A percentile compares a stretch with the other conserved stretches of the same genome.
Evolutionary conservation across 129 eudicot genomes (phyloP).

Genomic region (Centella asiatica): DNA sequence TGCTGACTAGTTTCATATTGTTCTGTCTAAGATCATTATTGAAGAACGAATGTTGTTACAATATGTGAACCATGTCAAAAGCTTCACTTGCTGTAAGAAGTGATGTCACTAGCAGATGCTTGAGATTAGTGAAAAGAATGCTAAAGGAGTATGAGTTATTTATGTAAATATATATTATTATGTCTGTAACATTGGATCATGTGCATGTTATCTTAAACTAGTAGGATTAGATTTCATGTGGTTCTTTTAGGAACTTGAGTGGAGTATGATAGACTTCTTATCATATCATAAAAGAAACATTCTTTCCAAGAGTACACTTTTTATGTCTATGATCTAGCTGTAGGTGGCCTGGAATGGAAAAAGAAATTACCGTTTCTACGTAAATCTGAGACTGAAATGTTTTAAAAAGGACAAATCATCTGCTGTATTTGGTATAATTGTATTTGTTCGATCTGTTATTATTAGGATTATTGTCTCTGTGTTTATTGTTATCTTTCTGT

Average conservation of each 20-base stretch:
- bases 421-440: neutral
- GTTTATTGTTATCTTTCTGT: no score
- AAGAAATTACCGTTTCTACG: no score
- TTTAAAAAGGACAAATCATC: no score
- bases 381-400: no score
- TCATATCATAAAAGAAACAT: constrained; percentile 5
- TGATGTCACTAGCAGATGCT: constrained; percentile 9
- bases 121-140: constrained; percentile 12
- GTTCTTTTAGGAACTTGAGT: constrained; percentile 16
- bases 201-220: constrained; percentile 41
- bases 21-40: neutral
- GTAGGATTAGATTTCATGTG: constrained; percentile 69
- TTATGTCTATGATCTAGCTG: no score
- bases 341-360: no score
- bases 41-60: neutral
- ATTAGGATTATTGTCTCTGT: no score
- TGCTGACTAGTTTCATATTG: neutral
- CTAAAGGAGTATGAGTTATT: constrained; percentile 25
- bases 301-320: no score
- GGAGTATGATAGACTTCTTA: constrained; percentile 10
- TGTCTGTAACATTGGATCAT: constrained; percentile 28
- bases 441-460: no score
- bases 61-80: neutral
- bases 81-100: neutral
- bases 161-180: constrained; percentile 22